Conservation (phyloP, 441 rosid genomes). For the Aquilaria agallochum region DNA sequence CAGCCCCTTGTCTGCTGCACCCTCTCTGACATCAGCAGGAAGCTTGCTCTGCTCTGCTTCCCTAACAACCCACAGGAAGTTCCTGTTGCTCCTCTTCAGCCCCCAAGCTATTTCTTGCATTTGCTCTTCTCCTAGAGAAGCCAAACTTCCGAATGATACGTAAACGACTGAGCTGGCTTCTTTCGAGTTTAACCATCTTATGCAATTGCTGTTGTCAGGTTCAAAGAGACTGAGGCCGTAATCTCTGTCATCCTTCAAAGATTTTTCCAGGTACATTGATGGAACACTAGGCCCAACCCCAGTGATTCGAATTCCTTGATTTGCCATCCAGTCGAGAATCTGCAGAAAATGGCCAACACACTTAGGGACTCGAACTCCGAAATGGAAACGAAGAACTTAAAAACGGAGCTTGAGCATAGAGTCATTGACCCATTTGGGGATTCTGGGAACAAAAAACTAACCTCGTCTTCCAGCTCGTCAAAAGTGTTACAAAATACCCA, state of each 20-base stretch:
- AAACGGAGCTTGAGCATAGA: neutral
- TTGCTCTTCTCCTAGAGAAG: constrained; percentile 30
- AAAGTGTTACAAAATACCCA: constrained; percentile 27
- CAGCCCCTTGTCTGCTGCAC: constrained; percentile 31
- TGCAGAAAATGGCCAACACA: constrained; percentile 2
- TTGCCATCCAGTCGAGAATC: constrained; percentile 36
- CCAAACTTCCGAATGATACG: constrained; percentile 54
- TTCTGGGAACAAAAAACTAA: constrained; percentile 10
- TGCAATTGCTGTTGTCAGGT: constrained; percentile 23
- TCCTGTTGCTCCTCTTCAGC: constrained; percentile 23
- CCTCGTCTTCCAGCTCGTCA: constrained; percentile 33
- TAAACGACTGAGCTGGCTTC: constrained; percentile 35
- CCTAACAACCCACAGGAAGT: constrained; percentile 53
- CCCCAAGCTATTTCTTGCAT: constrained; percentile 46
- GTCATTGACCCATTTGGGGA: neutral
- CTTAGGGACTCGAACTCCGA: neutral
- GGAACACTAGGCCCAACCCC: constrained; percentile 51
- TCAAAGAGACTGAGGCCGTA: constrained; percentile 37
- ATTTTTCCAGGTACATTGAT: constrained; percentile 38
- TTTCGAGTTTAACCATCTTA: constrained; percentile 38
- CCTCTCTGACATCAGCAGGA: constrained; percentile 31
- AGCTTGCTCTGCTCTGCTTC: constrained; percentile 40
- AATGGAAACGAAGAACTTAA: neutral
- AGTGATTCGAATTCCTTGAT: constrained; percentile 27
- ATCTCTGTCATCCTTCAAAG: constrained; percentile 41